Base-by-base conservation (phyloP, 345 rosid genomes). In the Euclidium syriacum region DNA sequence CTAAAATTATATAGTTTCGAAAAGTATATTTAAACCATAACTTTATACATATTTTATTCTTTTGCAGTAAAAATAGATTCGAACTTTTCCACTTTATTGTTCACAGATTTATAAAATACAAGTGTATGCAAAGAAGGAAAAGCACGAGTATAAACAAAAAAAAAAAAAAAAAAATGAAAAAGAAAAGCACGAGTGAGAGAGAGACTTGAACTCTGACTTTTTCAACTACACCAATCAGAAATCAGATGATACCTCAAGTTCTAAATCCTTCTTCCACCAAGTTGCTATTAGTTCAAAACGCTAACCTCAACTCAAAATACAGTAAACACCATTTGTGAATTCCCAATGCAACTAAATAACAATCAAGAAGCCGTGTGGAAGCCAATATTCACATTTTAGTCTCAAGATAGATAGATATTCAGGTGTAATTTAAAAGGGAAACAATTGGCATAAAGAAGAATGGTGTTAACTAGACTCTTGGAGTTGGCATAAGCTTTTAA, bases 241-340 rank as follows among this genome's bases (percentile, higher is more conserved):
- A 17, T 81, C 90, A 2, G 86, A 75, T 24, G 83, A 84, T 68
- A 58, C 68, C 67, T 84, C 84, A 58, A 77, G 58, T 34, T 86
- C 86, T 12, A 77, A 65, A 27, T 77, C 86, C 71, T 86, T 87
- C 72, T 83, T 90, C 86, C 85, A 80, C 89, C 91, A 86, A 23
- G 91, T 78, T 30, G 90, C 77, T 54, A 59, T 29, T 23, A 26
- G 14, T 42, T 59, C n/a, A 27, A 18, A 57, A 41, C 26, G 17
- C 34, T 15, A 38, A 36, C 63, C 29, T 53, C 18, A 60, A 2
- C 7, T 17, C 4, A 44, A 6, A n/a, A 29, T n/a, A 33, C 43
- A 19, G 5, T 22, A 23, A 17, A 3, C 22, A 22, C 44, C 2
- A 41, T 7, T n/a, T 25, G 39, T 11, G 25, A 41, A 18, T 38